A percentile compares a stretch with the other conserved stretches of the same genome.
Conservation (phyloP, 2,329 filamentous ascomycete genomes). For the Fusarium multiceps region DNA sequence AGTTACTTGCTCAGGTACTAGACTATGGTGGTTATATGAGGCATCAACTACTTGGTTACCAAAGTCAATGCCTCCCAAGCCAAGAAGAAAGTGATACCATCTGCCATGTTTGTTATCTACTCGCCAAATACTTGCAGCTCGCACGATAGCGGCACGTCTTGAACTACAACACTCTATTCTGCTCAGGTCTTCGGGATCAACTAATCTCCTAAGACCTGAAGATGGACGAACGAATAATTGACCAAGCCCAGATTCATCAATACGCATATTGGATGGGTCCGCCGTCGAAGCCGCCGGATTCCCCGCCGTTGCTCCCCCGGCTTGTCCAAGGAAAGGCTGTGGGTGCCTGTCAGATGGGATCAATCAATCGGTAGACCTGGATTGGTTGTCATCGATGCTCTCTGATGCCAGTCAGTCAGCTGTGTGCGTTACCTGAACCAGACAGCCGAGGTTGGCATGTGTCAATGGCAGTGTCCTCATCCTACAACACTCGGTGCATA, state of each 20-base stretch:
- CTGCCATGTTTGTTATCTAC: slow-evolving; percentile 1
- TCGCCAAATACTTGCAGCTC: not conserved
- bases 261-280: slow-evolving; percentile 30
- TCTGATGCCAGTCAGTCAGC: slow-evolving; percentile 20
- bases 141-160: not conserved
- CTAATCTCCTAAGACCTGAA: not conserved
- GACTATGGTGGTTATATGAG: not conserved
- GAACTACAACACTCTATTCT: not conserved
- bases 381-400: too few relatives aligned
- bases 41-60: not conserved
- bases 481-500: not conserved
- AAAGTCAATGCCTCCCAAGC: not conserved
- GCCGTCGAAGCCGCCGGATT: slow-evolving; percentile 13
- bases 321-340: slow-evolving; percentile 23
- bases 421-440: slow-evolving; percentile 17
- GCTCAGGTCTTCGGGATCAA: not conserved
- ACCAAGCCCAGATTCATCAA: slow-evolving; percentile 29
- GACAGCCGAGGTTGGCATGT: slow-evolving; percentile 44
- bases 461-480: slow-evolving; percentile 10
- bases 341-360: slow-evolving; percentile 35
- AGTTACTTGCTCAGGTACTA: not conserved
- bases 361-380: slow-evolving; percentile 23
- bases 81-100: not conserved
- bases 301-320: slow-evolving; percentile 27
- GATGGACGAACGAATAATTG: not conserved